A percentile compares a stretch with the other conserved stretches of the same genome.
Conservation (phyloP, 2,329 filamentous ascomycete genomes). For the Colletotrichum salicis region DNA sequence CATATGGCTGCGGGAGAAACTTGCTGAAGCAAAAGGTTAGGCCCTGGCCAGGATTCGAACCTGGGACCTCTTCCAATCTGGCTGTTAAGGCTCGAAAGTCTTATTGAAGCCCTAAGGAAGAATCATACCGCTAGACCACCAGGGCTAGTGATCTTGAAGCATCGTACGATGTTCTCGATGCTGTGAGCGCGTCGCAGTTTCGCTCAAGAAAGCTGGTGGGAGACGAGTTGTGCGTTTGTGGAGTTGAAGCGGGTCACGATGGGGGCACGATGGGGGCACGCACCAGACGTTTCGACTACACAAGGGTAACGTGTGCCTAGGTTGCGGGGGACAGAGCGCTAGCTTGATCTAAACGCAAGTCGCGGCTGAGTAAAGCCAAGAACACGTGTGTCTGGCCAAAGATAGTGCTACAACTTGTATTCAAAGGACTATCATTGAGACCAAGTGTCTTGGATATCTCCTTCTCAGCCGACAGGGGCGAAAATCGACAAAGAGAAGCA, state of each 20-base stretch:
- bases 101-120: background rate
- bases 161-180: background rate
- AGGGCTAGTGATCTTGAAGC: background rate
- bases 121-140: slow-evolving; percentile 3
- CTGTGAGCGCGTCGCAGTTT: rapidly evolving
- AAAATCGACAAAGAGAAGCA: background rate
- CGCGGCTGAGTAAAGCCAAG: no score
- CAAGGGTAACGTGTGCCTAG: background rate
- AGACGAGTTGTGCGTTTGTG: background rate
- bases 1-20: background rate
- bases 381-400: no score
- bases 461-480: no score
- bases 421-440: no score
- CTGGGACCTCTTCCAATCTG: background rate
- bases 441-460: no score
- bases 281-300: background rate
- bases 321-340: background rate
- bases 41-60: background rate
- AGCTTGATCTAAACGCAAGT: background rate
- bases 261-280: background rate
- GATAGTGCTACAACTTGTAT: no score
- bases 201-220: background rate
- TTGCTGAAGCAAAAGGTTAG: background rate
- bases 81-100: background rate
- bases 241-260: background rate